Percentiles rank a stretch among this genome's conserved stretches.
These are phyloP conservation scores for Rhizophora apiculata DNA, from an alignment of 345 rosid genomes.

Conservation along the genomic window DNA sequence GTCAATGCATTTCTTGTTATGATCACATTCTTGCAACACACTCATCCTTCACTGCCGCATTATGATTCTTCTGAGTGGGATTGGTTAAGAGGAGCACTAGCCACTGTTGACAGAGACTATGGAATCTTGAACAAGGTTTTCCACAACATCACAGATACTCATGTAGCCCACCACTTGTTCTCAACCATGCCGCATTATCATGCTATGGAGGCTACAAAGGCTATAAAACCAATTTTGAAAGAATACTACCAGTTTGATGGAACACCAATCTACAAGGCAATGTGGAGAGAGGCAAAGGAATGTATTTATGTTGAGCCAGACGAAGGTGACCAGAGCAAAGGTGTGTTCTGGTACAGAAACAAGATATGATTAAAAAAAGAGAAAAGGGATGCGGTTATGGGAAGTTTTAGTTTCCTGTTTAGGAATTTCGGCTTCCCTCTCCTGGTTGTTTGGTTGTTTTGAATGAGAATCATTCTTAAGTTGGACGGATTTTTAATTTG, in stretches of 20 bases:
- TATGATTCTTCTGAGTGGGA: slow-evolving; percentile 85
- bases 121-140: slow-evolving; percentile 80
- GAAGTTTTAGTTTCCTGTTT: neutral
- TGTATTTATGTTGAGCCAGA: slow-evolving; percentile 79
- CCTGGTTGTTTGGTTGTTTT: slow-evolving; percentile 1
- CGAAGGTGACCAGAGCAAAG: slow-evolving; percentile 51
- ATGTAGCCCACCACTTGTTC: slow-evolving; percentile 80
- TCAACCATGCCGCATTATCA: slow-evolving; percentile 90
- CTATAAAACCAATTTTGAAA: slow-evolving; percentile 72
- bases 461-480: slow-evolving; percentile 1
- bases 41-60: slow-evolving; percentile 79
- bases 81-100: slow-evolving; percentile 82
- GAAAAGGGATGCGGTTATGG: neutral
- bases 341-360: slow-evolving; percentile 79
- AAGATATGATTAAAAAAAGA: slow-evolving; percentile 32
- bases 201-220: slow-evolving; percentile 89
- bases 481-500: too few relatives aligned
- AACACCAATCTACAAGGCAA: slow-evolving; percentile 59
- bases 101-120: slow-evolving; percentile 83
- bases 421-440: neutral
- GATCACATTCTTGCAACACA: slow-evolving; percentile 87
- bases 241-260: slow-evolving; percentile 78
- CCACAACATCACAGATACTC: slow-evolving; percentile 87
- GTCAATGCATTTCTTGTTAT: slow-evolving; percentile 64
- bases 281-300: slow-evolving; percentile 92